These are phyloP conservation scores for Zhuliangozyma parablackwelliae DNA, from an alignment of 1,139 yeast genomes.

Conservation along the genomic window DNA sequence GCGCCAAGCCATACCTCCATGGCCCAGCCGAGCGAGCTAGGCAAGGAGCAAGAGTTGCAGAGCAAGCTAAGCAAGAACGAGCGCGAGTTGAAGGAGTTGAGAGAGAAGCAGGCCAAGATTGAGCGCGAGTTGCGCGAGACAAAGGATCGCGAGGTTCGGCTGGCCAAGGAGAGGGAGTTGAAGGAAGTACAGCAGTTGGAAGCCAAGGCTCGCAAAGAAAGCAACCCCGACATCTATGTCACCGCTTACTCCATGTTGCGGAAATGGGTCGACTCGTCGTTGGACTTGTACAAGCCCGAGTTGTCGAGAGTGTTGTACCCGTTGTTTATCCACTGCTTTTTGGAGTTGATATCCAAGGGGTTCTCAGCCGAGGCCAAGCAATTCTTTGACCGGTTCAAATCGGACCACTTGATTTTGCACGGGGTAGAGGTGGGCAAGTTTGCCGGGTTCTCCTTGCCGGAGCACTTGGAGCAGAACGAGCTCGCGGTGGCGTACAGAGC, in stretches of 20 bases:
- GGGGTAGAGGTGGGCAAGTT: slow-evolving; percentile 71
- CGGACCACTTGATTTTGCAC: slow-evolving; percentile 73
- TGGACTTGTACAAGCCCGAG: slow-evolving; percentile 90
- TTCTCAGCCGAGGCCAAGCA: slow-evolving; percentile 58
- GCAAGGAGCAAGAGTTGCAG: slow-evolving; percentile 18
- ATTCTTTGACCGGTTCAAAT: slow-evolving; percentile 71
- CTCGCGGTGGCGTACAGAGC: slow-evolving; percentile 71
- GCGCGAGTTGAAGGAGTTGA: slow-evolving; percentile 39
- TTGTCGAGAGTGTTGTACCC: slow-evolving; percentile 82
- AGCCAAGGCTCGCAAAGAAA: slow-evolving; percentile 36
- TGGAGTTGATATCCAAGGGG: slow-evolving; percentile 69
- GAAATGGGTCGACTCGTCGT: slow-evolving; percentile 87
- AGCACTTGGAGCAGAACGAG: slow-evolving; percentile 79
- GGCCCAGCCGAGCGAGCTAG: slow-evolving; percentile 34
- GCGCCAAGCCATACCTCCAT: slow-evolving; percentile 40
- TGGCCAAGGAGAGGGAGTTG: slow-evolving; percentile 40
- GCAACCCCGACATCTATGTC: slow-evolving; percentile 65
- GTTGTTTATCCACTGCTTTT: slow-evolving; percentile 79
- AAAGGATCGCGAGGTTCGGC: slow-evolving; percentile 36
- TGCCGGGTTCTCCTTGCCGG: slow-evolving; percentile 71
- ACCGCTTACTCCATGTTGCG: slow-evolving; percentile 77
- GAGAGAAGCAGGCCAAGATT: slow-evolving; percentile 30
- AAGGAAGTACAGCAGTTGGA: slow-evolving; percentile 38
- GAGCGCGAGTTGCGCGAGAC: slow-evolving; percentile 39
- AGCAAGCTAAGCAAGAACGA: slow-evolving; percentile 28